Percentiles rank a stretch among this genome's conserved stretches.
phyloP scores from a whole-genome alignment of 441 rosid species.

The Populus hybrid region DNA sequence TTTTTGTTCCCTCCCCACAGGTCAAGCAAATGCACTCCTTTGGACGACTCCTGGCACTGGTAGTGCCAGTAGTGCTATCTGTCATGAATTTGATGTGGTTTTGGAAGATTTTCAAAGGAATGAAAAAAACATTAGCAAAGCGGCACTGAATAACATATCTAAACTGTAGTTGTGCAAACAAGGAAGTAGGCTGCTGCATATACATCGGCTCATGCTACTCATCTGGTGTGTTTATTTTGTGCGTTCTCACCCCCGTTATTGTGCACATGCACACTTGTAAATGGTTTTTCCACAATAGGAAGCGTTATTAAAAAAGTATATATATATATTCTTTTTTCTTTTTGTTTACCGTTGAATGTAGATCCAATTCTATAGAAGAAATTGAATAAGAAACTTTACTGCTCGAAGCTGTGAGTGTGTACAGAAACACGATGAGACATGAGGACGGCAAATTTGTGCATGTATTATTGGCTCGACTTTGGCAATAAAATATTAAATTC shows the following conservation, averaged over 20 bases:
- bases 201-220: neutral
- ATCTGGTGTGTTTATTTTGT: neutral
- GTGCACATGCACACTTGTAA: neutral
- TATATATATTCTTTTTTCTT: neutral
- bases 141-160: constrained; percentile 22
- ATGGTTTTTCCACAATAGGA: neutral
- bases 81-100: constrained; percentile 43
- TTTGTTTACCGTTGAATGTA: neutral
- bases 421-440: too few relatives aligned
- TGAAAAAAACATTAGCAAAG: constrained; percentile 42
- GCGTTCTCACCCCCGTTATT: neutral
- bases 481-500: neutral
- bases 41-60: constrained; percentile 32
- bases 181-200: neutral
- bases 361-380: neutral
- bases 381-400: neutral
- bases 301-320: neutral
- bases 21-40: constrained; percentile 34
- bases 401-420: neutral
- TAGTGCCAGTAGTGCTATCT: constrained; percentile 34
- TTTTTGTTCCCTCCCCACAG: constrained; percentile 19
- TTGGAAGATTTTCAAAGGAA: constrained; percentile 42
- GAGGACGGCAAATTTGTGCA: too few relatives aligned
- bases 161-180: neutral
- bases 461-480: neutral